Evolutionary conservation across 306 rosid species (phyloP).

Genomic region (Vicia villosa): DNA sequence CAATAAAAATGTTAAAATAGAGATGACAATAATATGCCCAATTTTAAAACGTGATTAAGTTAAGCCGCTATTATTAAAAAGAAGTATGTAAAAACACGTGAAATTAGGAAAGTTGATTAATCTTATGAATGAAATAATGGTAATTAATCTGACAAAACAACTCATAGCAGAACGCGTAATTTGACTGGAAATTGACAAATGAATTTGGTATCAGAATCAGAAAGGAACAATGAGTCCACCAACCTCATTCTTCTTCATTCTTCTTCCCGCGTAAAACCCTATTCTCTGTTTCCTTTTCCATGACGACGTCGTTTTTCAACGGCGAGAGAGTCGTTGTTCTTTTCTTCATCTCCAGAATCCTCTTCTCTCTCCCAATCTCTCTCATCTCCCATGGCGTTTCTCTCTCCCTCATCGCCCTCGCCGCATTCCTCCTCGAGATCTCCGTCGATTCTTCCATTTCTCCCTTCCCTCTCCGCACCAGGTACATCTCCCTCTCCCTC

Average conservation of each 20-base stretch:
- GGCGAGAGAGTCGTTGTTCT: conserved; percentile 82
- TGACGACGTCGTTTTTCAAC: conserved; percentile 40
- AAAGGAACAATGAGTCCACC: not conserved
- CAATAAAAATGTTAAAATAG: too few species aligned
- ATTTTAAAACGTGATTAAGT: too few species aligned
- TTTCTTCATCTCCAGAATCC: conserved; percentile 56
- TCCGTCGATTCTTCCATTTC: conserved; percentile 55
- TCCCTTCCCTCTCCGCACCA: conserved; percentile 51
- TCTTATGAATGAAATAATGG: too few species aligned
- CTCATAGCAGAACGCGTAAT: not conserved
- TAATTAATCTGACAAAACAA: too few species aligned
- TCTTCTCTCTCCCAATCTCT: conserved; percentile 71
- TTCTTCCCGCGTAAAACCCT: conserved; percentile 36
- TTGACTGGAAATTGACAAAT: not conserved
- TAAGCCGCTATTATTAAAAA: too few species aligned
- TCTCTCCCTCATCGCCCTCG: conserved; percentile 69
- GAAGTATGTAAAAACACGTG: too few species aligned
- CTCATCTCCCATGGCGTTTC: conserved; percentile 74
- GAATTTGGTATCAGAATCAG: not conserved
- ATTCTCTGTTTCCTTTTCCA: not conserved
- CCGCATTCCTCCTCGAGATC: conserved; percentile 73
- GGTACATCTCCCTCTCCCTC: conserved; percentile 40
- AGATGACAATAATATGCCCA: too few species aligned
- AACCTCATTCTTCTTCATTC: not conserved
- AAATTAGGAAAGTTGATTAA: too few species aligned